Conservation (phyloP, 1,284 basidiomycete species). For the Anthracocystis panici-leucophaei region DNA sequence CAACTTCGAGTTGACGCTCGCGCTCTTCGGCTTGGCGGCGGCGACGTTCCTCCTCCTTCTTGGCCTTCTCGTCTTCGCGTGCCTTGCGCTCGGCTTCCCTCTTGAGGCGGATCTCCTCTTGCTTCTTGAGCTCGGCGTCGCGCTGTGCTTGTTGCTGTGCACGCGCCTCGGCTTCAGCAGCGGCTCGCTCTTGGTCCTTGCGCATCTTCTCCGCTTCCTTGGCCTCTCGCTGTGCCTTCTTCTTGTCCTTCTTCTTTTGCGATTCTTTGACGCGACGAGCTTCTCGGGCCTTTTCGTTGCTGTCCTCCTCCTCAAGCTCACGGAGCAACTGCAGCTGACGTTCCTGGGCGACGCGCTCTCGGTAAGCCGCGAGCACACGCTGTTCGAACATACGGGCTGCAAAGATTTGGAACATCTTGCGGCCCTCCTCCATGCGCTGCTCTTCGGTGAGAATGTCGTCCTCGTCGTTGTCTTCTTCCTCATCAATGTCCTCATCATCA, state of each 20-base stretch:
- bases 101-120: constrained; percentile 79
- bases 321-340: constrained; percentile 85
- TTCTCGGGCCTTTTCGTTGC: constrained; percentile 82
- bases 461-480: constrained; percentile 73
- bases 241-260: constrained; percentile 99
- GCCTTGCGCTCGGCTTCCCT: constrained; percentile 73
- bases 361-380: constrained; percentile 90
- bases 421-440: constrained; percentile 97
- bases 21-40: constrained; percentile 74
- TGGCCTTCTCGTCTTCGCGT: constrained; percentile 72
- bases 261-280: constrained; percentile 95
- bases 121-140: constrained; percentile 69
- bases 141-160: constrained; percentile 77
- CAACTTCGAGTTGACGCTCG: constrained; percentile 71
- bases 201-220: constrained; percentile 80
- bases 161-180: constrained; percentile 74
- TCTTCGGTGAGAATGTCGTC: constrained; percentile 72
- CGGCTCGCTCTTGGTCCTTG: constrained; percentile 76
- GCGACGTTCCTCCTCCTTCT: constrained; percentile 73
- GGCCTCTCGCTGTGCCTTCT: constrained; percentile 88
- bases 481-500: constrained; percentile 73
- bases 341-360: constrained; percentile 88
- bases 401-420: constrained; percentile 99
- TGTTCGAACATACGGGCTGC: constrained; percentile 99
- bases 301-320: constrained; percentile 90